Base-by-base conservation (phyloP, 768 basidiomycete genomes). In the Sistotremastrum niveocremeum region DNA sequence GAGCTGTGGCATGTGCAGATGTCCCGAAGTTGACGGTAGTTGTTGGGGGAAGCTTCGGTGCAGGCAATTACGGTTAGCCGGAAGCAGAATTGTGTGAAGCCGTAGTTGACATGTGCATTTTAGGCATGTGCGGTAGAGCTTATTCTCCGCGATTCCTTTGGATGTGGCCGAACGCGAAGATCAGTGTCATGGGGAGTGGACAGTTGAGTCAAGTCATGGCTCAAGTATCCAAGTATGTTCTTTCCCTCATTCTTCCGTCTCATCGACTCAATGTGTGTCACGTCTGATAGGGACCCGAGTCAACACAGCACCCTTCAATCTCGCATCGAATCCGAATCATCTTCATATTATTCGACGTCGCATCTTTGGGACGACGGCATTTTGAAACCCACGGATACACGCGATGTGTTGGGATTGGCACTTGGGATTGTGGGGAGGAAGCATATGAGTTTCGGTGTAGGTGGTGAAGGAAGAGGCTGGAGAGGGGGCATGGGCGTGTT, bases 101-200 rank as follows among this genome's bases (percentile, higher is more conserved):
- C 28, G 42, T 54, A 41, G 56, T 37, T 42, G 45, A 46, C 8
- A 44, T 46, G 43, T 36, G 9, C 29, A n/a, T 42, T 45, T 35
- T 50, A 88, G 87, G 88, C 20, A 94, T 94, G 90, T 81, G 87
- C 51, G 90, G 90, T 12, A 72, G 90, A 46, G 86, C 90, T 80
- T 97, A 94, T 63, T 89, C 86, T 4, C 91, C 93, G 11, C 73
- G 89, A 49, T 95, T 97, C 73, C 63, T 97, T 44, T 97, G 88
- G 86, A 93, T 91, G 88, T 97, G 93, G 93, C 91, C 91, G 48
- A 91, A 91, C 52, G 87, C 91, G 34, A 91, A 84, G 62, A 81
- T 94, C 2, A 85, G 84, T 10, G 93, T 97, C 35, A 97, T 97
- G 91, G 91, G 93, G 34, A 87, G 86, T 2, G 84, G 79, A 6